These are phyloP conservation scores for Sarocladium oryzae DNA, from an alignment of 2,329 filamentous ascomycete genomes.

Conservation along the genomic window DNA sequence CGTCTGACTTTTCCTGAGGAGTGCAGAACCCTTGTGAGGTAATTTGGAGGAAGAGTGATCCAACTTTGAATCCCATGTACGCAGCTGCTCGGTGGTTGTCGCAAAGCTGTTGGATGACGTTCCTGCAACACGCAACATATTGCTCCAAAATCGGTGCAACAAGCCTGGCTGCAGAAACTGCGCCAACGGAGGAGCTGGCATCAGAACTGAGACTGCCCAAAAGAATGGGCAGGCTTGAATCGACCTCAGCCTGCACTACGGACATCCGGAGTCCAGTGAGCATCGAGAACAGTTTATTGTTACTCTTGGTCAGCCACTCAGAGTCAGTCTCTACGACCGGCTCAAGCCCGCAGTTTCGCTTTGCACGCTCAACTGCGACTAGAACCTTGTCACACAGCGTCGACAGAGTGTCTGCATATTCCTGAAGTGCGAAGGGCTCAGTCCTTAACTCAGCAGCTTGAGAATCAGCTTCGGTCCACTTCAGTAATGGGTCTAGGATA, in stretches of 20 bases:
- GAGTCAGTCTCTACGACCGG: conserved; percentile 27
- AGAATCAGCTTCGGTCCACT: conserved; percentile 48
- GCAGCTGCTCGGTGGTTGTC: conserved; percentile 64
- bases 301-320: conserved; percentile 34
- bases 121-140: conserved; percentile 57
- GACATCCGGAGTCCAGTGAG: conserved; percentile 53
- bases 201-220: conserved; percentile 22
- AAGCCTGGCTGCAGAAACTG: conserved; percentile 25
- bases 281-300: conserved; percentile 43
- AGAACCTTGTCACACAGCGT: conserved; percentile 68
- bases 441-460: conserved; percentile 2
- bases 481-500: conserved; percentile 56
- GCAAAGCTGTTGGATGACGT: conserved; percentile 51
- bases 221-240: conserved; percentile 24
- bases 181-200: conserved; percentile 22
- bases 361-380: conserved; percentile 69
- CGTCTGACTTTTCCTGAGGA: conserved; percentile 72
- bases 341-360: conserved; percentile 43
- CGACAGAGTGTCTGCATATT: conserved; percentile 53
- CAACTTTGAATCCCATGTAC: conserved; percentile 68
- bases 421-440: conserved; percentile 23
- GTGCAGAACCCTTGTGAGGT: conserved; percentile 85
- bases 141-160: conserved; percentile 65
- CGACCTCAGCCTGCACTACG: conserved; percentile 42
- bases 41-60: conserved; percentile 71